phyloP scores from a whole-genome alignment of 2,329 filamentous ascomycete species.

The Fusarium newnesense region DNA sequence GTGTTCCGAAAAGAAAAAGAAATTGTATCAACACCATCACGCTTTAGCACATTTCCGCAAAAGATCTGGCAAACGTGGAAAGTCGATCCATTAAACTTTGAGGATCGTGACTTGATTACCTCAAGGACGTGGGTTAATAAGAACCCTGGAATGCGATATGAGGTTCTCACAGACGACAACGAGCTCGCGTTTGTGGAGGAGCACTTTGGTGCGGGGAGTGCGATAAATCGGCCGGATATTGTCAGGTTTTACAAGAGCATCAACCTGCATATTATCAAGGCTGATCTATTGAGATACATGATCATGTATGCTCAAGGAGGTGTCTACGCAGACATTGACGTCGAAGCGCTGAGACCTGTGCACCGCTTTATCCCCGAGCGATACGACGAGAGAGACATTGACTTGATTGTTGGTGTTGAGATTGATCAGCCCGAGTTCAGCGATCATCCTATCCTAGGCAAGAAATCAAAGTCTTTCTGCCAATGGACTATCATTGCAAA shows the following conservation, averaged over 20 bases:
- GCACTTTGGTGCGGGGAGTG: slow-evolving; percentile 74
- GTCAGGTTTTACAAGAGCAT: slow-evolving; percentile 69
- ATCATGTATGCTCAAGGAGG: slow-evolving; percentile 80
- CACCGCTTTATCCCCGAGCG: slow-evolving; percentile 58
- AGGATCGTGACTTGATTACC: slow-evolving; percentile 67
- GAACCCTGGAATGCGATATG: slow-evolving; percentile 74
- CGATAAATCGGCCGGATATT: slow-evolving; percentile 72
- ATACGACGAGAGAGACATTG: slow-evolving; percentile 71
- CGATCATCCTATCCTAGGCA: slow-evolving; percentile 72
- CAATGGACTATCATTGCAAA: slow-evolving; percentile 82
- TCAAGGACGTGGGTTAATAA: slow-evolving; percentile 73
- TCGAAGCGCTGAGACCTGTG: slow-evolving; percentile 50
- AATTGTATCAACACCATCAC: slow-evolving; percentile 19
- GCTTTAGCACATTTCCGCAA: slow-evolving; percentile 61
- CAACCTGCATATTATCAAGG: slow-evolving; percentile 71
- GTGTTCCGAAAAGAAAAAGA: slow-evolving; percentile 26
- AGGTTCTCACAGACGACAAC: slow-evolving; percentile 76
- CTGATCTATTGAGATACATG: slow-evolving; percentile 75
- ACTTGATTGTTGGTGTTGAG: slow-evolving; percentile 77
- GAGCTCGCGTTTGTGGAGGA: slow-evolving; percentile 74
- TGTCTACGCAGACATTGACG: slow-evolving; percentile 69
- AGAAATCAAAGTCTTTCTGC: slow-evolving; percentile 76
- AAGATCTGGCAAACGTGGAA: slow-evolving; percentile 87
- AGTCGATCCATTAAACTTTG: slow-evolving; percentile 72
- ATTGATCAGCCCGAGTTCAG: slow-evolving; percentile 75